Percentiles rank a stretch among this genome's conserved stretches.
These are phyloP conservation scores for Emergomyces orientalis DNA, from an alignment of 2,329 filamentous ascomycete species.

Conservation along the genomic window DNA sequence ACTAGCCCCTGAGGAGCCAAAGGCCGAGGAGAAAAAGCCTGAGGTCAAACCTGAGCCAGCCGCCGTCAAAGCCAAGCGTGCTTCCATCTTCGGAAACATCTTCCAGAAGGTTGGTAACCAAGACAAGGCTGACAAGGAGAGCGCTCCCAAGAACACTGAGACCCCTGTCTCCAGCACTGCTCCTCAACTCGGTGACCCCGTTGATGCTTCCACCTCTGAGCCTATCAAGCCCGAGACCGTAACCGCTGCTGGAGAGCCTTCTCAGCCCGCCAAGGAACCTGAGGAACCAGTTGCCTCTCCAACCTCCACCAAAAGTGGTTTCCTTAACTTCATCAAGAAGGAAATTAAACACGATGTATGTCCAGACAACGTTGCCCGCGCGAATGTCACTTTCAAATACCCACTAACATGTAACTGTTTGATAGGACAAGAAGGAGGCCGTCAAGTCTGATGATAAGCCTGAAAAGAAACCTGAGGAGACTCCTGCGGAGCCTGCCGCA, in stretches of 20 bases:
- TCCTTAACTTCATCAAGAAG: conserved; percentile 27
- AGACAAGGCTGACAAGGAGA: conserved; percentile 42
- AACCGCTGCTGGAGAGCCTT: conserved; percentile 36
- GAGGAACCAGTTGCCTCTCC: conserved; percentile 25
- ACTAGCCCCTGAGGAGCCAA: conserved; percentile 34
- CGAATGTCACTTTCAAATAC: not conserved
- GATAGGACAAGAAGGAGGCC: conserved; percentile 18
- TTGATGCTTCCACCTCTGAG: conserved; percentile 30
- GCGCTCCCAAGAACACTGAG: conserved; percentile 41
- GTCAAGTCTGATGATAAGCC: conserved; percentile 19
- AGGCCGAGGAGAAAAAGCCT: conserved; percentile 45
- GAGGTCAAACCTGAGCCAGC: conserved; percentile 40
- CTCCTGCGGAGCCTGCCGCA: conserved; percentile 18
- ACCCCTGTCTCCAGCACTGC: conserved; percentile 40
- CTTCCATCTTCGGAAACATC: conserved; percentile 71
- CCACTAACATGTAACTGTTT: conserved; percentile 4
- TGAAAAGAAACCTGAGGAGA: conserved; percentile 21
- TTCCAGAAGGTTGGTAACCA: conserved; percentile 56
- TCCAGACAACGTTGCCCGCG: not conserved
- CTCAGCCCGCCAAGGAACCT: conserved; percentile 26
- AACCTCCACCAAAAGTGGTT: conserved; percentile 26
- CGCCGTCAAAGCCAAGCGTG: conserved; percentile 61
- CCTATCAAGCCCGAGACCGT: conserved; percentile 34
- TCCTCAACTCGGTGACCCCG: conserved; percentile 41
- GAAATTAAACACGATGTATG: conserved; percentile 23